Conservation (phyloP, 2,329 filamentous ascomycete species). For the Nemania sp. region DNA sequence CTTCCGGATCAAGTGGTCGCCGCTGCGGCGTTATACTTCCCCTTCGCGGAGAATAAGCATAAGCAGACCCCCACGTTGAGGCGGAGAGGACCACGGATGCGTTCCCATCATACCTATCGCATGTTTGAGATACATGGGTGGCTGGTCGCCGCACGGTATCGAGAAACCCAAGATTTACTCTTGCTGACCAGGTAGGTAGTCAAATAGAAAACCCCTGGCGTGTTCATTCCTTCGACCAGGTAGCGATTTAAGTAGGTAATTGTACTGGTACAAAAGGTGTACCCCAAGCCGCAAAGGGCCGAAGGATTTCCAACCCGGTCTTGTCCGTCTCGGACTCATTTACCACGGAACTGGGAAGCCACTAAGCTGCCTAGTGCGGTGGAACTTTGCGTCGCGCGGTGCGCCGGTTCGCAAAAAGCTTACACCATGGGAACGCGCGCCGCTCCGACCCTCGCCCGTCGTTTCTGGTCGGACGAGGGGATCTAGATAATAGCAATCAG, state of each 20-base stretch:
- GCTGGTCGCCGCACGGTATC: no score
- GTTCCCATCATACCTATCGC: no score
- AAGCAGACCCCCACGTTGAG: no score
- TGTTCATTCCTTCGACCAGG: background rate
- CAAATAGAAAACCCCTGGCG: background rate
- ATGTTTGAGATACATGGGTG: no score
- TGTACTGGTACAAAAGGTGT: background rate
- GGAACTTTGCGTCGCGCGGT: no score
- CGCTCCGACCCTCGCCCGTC: background rate
- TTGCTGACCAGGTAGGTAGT: background rate
- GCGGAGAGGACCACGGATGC: no score
- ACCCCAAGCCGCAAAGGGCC: constrained; percentile 5
- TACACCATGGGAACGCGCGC: background rate
- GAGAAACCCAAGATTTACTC: no score
- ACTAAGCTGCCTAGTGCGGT: constrained; percentile 11
- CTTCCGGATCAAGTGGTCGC: no score
- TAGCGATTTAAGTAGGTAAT: background rate
- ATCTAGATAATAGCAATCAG: background rate
- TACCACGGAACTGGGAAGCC: constrained; percentile 23
- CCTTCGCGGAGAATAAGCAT: no score
- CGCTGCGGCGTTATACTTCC: no score
- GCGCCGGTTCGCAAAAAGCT: no score
- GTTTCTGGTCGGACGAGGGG: background rate
- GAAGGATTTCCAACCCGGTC: constrained; percentile 18
- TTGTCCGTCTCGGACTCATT: constrained; percentile 3